A percentile compares a stretch with the other conserved stretches of the same genome.
Evolutionary conservation across 208 protist genomes (phyloP).

Genomic region (Trichomonas vaginalis): DNA sequence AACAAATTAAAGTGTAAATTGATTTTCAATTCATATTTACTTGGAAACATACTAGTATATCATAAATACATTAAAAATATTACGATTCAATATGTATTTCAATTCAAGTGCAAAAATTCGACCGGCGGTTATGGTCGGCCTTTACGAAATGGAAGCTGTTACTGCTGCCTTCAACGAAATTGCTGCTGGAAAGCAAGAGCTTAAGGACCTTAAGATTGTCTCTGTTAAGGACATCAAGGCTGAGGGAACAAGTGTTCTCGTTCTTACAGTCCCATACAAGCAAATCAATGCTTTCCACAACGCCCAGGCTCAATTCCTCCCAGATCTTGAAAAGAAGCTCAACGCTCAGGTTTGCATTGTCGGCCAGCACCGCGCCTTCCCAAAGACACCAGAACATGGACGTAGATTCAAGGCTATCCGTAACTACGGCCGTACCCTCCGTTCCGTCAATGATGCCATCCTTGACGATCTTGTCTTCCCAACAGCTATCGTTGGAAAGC

Average conservation of each 20-base stretch:
- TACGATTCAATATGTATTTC: too few relatives aligned
- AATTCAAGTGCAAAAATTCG: too few relatives aligned
- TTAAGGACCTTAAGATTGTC: background rate
- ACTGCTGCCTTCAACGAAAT: background rate
- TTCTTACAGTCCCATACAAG: background rate
- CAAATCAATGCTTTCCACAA: background rate
- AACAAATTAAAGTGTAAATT: too few relatives aligned
- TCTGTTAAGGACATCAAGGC: background rate
- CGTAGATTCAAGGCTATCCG: constrained; percentile 21
- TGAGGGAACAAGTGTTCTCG: background rate
- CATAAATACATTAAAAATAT: too few relatives aligned
- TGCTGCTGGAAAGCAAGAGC: background rate
- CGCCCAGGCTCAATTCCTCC: background rate
- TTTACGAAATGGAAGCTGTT: background rate
- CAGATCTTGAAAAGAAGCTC: constrained; percentile 10
- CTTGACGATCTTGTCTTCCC: constrained; percentile 88
- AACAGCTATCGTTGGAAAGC: constrained; percentile 84
- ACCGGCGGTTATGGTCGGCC: background rate
- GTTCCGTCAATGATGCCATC: constrained; percentile 86
- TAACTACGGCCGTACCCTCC: constrained; percentile 69
- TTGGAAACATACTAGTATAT: too few relatives aligned
- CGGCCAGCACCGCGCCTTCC: background rate
- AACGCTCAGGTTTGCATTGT: background rate
- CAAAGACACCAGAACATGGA: background rate
- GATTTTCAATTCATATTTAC: too few relatives aligned